These are phyloP conservation scores for Talinum fruticosum DNA, from an alignment of 148 eudicot species.

Conservation along the genomic window DNA sequence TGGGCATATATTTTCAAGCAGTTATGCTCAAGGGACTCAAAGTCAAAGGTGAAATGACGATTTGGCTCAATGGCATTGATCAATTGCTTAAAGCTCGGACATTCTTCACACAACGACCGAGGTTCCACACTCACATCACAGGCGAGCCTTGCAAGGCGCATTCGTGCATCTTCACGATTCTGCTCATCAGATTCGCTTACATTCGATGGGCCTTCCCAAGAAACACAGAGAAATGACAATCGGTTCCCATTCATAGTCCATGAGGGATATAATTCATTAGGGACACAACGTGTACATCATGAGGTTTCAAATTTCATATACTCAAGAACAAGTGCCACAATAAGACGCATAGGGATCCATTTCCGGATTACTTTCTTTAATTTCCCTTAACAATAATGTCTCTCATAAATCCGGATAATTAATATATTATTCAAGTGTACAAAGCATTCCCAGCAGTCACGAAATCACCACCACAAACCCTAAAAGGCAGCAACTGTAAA, in stretches of 20 bases:
- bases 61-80: background rate
- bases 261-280: background rate
- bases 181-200: background rate
- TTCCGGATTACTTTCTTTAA: too few species aligned
- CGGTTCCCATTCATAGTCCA: background rate
- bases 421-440: too few species aligned
- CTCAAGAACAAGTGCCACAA: too few species aligned
- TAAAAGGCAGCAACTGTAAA: too few species aligned
- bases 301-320: background rate
- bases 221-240: background rate
- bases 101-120: background rate
- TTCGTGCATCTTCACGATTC: background rate
- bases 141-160: conserved; percentile 10
- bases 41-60: background rate
- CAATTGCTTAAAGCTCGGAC: background rate
- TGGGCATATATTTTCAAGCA: conserved; percentile 15
- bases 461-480: too few species aligned
- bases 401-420: too few species aligned
- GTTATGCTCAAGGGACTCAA: conserved; percentile 12
- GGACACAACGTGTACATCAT: background rate
- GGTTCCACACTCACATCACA: background rate
- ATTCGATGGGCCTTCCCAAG: background rate
- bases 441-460: too few species aligned
- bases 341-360: too few species aligned
- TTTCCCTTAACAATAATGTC: too few species aligned